Evolutionary conservation across 768 basidiomycete species (phyloP), one percentile per base, ranked within the genome.

Genomic region (Coprinopsis marcescibilis): DNA sequence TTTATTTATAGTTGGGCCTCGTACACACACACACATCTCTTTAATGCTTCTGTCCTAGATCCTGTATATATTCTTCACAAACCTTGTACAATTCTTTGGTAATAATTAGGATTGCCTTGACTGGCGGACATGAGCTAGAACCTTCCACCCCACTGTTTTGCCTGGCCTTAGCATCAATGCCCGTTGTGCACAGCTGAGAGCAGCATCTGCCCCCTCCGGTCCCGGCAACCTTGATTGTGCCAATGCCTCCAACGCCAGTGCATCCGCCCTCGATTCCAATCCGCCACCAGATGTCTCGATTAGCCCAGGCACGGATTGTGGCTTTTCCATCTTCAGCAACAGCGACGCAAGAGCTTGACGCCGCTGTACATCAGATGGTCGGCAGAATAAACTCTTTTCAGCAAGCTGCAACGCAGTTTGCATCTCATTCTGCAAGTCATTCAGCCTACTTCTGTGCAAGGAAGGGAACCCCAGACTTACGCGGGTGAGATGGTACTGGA

Each of bases 401-500:
- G 73, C 72, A 6, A 76, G 65, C 21, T 71, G 63, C 12, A 76
- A 52, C 0, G 85, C 83, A 53, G 72, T 69, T 42, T 57, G 57
- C 13, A 62, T 49, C 43, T 81, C 72, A 13, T 68, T 68, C 85
- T 85, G 53, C 12, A 37, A 46, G 48, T 50, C 32, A 40, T 39
- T 17, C 11, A 10, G 20, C 24, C 27, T n/a, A 32, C 19, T 12
- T 33, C 40, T 26, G 46, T 19, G 20, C 21, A 48, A 23, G 32
- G 15, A 21, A 25, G 25, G 24, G 13, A 14, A 6, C 15, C 41
- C 13, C n/a, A 34, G 11, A 64, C 68, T 48, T 55, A 88, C 89
- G 76, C 81, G 80, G n/a, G 73, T 71, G 17, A 93, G 75, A 57
- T 83, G 71, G 56, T 92, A 81, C 53, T 84, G 78, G 7, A 80